These are phyloP conservation scores for Calonectria multiphialidica DNA, from an alignment of 2,329 filamentous ascomycete genomes.

Conservation along the genomic window DNA sequence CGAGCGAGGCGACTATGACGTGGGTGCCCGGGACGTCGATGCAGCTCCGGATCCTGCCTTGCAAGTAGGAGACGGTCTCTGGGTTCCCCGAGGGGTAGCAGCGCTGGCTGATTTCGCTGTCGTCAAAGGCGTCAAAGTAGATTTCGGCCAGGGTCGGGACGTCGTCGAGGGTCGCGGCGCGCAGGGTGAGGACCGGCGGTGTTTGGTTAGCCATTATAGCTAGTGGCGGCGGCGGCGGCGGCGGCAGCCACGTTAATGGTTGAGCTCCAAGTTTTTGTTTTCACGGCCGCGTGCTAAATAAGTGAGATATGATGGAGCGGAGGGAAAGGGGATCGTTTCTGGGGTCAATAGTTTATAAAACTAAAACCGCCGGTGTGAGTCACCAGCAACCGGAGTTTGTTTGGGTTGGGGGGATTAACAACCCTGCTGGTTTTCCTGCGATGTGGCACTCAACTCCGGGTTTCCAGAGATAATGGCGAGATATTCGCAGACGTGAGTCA, in stretches of 20 bases:
- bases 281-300: too few species aligned
- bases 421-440: not conserved
- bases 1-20: conserved; percentile 44
- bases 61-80: conserved; percentile 34
- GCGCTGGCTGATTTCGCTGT: conserved; percentile 46
- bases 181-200: conserved; percentile 39
- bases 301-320: too few species aligned
- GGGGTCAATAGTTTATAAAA: too few species aligned
- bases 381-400: not conserved
- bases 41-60: conserved; percentile 36
- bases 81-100: conserved; percentile 44
- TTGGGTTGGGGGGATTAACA: not conserved
- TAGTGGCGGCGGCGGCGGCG: too few species aligned
- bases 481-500: too few species aligned
- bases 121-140: conserved; percentile 47
- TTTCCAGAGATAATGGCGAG: too few species aligned
- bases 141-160: conserved; percentile 46
- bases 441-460: too few species aligned
- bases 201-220: conserved; percentile 27
- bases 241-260: too few species aligned
- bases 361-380: not conserved
- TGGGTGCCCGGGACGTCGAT: conserved; percentile 46
- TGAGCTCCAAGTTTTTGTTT: too few species aligned
- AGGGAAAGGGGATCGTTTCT: too few species aligned
- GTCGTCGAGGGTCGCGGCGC: conserved; percentile 52